Conservation (phyloP, 1,284 basidiomycete genomes). For the Apiotrichum domesticum region DNA sequence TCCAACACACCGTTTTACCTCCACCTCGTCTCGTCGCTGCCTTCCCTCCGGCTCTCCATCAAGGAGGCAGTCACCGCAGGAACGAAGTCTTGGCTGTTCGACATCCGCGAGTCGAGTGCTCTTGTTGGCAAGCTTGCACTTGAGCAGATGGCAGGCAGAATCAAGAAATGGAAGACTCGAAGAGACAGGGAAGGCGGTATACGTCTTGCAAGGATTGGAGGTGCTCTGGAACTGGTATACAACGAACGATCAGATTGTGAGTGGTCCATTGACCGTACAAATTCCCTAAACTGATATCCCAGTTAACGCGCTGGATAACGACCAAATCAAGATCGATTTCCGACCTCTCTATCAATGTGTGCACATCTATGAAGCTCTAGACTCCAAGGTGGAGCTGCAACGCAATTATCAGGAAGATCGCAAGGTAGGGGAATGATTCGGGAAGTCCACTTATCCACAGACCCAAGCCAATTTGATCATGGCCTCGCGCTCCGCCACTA, state of each 20-base stretch:
- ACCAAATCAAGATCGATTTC: constrained; percentile 83
- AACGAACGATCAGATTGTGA: constrained; percentile 92
- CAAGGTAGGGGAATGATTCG: constrained; percentile 53
- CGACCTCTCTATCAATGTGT: constrained; percentile 94
- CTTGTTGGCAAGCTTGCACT: constrained; percentile 82
- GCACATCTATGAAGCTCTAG: constrained; percentile 89
- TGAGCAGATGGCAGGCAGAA: constrained; percentile 80
- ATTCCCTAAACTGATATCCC: constrained; percentile 1
- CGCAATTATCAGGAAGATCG: constrained; percentile 92
- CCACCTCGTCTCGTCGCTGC: constrained; percentile 83
- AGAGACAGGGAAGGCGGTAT: constrained; percentile 57
- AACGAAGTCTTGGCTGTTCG: constrained; percentile 94
- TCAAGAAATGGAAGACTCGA: constrained; percentile 74
- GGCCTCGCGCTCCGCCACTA: constrained; percentile 53
- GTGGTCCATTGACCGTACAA: constrained; percentile 26
- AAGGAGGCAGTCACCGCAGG: constrained; percentile 90
- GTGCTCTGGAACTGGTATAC: constrained; percentile 86
- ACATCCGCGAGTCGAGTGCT: constrained; percentile 82
- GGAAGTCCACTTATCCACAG: constrained; percentile 47
- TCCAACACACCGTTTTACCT: constrained; percentile 91
- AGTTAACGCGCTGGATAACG: constrained; percentile 91
- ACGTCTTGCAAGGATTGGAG: constrained; percentile 77
- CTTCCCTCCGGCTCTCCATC: constrained; percentile 80
- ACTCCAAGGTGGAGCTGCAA: constrained; percentile 81
- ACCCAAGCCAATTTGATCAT: constrained; percentile 96